These are phyloP conservation scores for Solanum aculeatissimum DNA, from an alignment of 305 asterid genomes.

Conservation along the genomic window DNA sequence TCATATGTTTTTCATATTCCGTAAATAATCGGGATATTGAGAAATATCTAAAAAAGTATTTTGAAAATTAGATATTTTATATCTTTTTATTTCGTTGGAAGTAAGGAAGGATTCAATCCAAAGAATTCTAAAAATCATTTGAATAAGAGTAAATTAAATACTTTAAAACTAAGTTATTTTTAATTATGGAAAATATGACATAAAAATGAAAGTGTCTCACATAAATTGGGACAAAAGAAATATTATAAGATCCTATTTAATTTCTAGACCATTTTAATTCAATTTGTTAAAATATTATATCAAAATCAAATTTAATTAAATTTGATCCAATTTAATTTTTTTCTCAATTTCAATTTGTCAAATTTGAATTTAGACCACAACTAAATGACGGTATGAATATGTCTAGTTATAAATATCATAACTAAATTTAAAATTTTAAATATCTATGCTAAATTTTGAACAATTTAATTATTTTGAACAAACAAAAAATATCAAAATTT, in stretches of 20 bases:
- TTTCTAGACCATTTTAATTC: not conserved
- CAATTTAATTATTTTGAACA: too few species aligned
- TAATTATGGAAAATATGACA: too few species aligned
- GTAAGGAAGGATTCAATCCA: too few species aligned
- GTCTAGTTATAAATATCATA: too few species aligned
- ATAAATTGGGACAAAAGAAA: not conserved
- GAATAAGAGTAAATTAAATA: too few species aligned
- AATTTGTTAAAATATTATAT: not conserved
- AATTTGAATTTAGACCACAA: not conserved
- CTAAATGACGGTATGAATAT: not conserved
- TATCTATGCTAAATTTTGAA: too few species aligned
- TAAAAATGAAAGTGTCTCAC: not conserved
- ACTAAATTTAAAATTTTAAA: too few species aligned
- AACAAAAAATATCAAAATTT: too few species aligned
- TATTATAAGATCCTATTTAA: not conserved
- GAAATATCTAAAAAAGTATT: not conserved
- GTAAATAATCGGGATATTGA: not conserved
- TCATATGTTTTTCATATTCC: not conserved
- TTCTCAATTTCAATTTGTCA: not conserved
- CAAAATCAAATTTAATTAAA: not conserved
- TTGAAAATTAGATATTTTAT: not conserved
- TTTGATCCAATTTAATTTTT: not conserved
- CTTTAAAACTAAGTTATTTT: too few species aligned
- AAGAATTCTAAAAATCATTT: too few species aligned
- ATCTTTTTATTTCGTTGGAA: not conserved